phyloP scores from a whole-genome alignment of 2,329 filamentous ascomycete species.

The Fusarium sp. region DNA sequence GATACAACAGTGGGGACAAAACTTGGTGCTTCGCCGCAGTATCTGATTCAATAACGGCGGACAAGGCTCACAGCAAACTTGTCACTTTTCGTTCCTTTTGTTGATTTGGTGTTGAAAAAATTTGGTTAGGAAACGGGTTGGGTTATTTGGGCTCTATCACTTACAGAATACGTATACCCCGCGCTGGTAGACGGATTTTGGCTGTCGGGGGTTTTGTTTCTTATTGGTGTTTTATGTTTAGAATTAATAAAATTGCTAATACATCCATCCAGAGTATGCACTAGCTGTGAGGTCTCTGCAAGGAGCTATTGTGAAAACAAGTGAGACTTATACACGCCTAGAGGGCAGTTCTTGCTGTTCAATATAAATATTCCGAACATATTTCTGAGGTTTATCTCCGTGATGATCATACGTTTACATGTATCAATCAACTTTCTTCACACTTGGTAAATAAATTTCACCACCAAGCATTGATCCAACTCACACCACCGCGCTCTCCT shows the following conservation, averaged over 20 bases:
- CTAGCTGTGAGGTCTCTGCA: not conserved
- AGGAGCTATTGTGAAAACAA: not conserved
- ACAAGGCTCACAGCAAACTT: constrained; percentile 29
- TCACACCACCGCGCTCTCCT: not conserved
- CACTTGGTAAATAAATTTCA: too few species aligned
- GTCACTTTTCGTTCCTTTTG: constrained; percentile 10
- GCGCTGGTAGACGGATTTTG: constrained; percentile 18
- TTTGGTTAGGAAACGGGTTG: constrained; percentile 7
- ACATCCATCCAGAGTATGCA: not conserved
- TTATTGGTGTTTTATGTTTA: constrained; percentile 1
- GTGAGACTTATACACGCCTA: not conserved
- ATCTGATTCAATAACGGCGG: not conserved
- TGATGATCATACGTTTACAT: too few species aligned
- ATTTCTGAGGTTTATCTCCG: too few species aligned
- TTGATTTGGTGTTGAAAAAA: constrained; percentile 4
- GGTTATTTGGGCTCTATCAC: not conserved
- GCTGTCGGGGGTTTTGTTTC: constrained; percentile 3
- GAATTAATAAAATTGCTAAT: constrained; percentile 23
- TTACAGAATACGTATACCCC: constrained; percentile 23
- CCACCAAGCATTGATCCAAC: not conserved
- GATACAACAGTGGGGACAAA: not conserved
- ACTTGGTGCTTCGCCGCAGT: constrained; percentile 6
- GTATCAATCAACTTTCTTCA: too few species aligned
- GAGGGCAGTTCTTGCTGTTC: too few species aligned
- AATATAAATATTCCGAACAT: too few species aligned